Conservation (phyloP, 2,329 filamentous ascomycete species). For the Alternaria panax region DNA sequence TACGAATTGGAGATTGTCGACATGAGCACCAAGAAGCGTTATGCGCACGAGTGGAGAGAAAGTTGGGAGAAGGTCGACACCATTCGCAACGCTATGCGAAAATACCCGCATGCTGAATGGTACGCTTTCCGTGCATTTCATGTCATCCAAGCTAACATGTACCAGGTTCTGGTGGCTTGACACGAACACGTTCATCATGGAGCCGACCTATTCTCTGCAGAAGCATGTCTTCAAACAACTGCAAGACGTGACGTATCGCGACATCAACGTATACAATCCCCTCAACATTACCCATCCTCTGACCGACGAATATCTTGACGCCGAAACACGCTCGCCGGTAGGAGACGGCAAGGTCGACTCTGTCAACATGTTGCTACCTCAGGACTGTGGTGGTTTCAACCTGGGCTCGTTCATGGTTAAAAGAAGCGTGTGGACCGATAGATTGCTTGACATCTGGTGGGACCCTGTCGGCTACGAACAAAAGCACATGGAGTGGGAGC, state of each 20-base stretch:
- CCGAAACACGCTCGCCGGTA: conserved; percentile 71
- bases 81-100: conserved; percentile 84
- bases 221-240: conserved; percentile 87
- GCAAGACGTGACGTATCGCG: conserved; percentile 78
- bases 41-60: conserved; percentile 98
- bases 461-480: conserved; percentile 97
- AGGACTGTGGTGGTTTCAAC: conserved; percentile 97
- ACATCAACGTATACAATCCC: conserved; percentile 96
- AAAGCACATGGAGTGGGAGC: conserved; percentile 98
- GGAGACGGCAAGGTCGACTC: conserved; percentile 81
- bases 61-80: conserved; percentile 99
- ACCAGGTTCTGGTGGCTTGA: conserved; percentile 99
- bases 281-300: conserved; percentile 90
- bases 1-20: conserved; percentile 97
- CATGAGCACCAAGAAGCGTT: conserved; percentile 98
- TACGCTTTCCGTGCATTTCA: conserved; percentile 56
- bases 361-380: conserved; percentile 85
- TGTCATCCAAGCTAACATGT: conserved; percentile 34
- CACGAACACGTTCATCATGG: conserved; percentile 98
- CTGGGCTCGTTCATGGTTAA: conserved; percentile 93
- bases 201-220: conserved; percentile 88
- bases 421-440: conserved; percentile 87
- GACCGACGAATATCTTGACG: conserved; percentile 76
- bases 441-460: conserved; percentile 96
- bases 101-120: conserved; percentile 97